Percentiles rank a stretch among this genome's conserved stretches.
Conservation (phyloP, 2,329 filamentous ascomycete genomes). For the Pseudocercospora fuligena region DNA sequence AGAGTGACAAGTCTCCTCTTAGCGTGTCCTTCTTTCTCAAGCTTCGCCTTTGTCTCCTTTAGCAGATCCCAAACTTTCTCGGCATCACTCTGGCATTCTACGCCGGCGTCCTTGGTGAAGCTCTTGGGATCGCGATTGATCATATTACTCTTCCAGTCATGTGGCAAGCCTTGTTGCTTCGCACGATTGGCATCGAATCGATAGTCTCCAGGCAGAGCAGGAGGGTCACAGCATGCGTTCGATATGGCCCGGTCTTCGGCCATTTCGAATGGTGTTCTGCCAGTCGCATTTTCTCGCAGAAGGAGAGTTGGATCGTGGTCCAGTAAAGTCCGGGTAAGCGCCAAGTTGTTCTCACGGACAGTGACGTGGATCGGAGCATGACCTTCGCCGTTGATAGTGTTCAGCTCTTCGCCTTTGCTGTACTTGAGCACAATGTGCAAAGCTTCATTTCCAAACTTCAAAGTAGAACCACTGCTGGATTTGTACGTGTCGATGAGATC, state of each 20-base stretch:
- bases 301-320: constrained; percentile 63
- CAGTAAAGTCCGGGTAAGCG: constrained; percentile 61
- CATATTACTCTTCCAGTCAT: constrained; percentile 19
- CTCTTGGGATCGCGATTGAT: constrained; percentile 16
- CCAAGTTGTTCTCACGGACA: constrained; percentile 49
- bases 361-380: constrained; percentile 68
- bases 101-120: constrained; percentile 30
- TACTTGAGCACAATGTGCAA: constrained; percentile 36
- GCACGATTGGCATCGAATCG: constrained; percentile 4
- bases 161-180: not conserved
- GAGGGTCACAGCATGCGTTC: constrained; percentile 10
- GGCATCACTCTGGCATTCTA: constrained; percentile 22
- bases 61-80: constrained; percentile 46
- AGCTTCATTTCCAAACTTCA: constrained; percentile 18
- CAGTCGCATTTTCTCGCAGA: constrained; percentile 75
- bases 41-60: constrained; percentile 35
- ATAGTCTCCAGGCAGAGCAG: constrained; percentile 17
- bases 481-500: constrained; percentile 20
- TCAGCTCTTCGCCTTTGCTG: constrained; percentile 53
- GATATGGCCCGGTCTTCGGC: constrained; percentile 61
- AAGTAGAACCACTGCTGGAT: not conserved
- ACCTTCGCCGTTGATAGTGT: constrained; percentile 64
- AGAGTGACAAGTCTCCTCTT: constrained; percentile 62
- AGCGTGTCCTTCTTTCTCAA: constrained; percentile 27
- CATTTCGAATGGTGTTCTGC: constrained; percentile 72